A percentile compares a stretch with the other conserved stretches of the same genome.
phyloP scores from a whole-genome alignment of 164 flowering plant genomes.

The Vitis vinifera region ASM3070453v1 NC_081817.1:399001-399500 shows the following conservation, averaged over 20 bases:
- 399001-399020: too few relatives aligned
- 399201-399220: conserved; percentile 98
- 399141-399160: conserved; percentile 88
- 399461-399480: conserved; percentile 90
- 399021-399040: background rate
- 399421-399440: conserved; percentile 91
- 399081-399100: conserved; percentile 88
- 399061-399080: conserved; percentile 39
- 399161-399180: conserved; percentile 72
- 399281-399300: background rate
- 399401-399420: conserved; percentile 83
- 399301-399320: background rate
- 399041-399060: background rate
- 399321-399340: background rate
- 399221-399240: conserved; percentile 84
- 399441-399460: conserved; percentile 91
- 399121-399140: conserved; percentile 61
- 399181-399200: conserved; percentile 94
- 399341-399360: background rate
- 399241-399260: background rate
- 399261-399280: background rate
- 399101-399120: conserved; percentile 75
- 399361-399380: background rate
- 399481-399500: conserved; percentile 87
- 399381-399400: conserved; percentile 77